Evolutionary conservation across 192 early-diverging fungal species (phyloP).

Genomic region (Coemansia sp.): DNA sequence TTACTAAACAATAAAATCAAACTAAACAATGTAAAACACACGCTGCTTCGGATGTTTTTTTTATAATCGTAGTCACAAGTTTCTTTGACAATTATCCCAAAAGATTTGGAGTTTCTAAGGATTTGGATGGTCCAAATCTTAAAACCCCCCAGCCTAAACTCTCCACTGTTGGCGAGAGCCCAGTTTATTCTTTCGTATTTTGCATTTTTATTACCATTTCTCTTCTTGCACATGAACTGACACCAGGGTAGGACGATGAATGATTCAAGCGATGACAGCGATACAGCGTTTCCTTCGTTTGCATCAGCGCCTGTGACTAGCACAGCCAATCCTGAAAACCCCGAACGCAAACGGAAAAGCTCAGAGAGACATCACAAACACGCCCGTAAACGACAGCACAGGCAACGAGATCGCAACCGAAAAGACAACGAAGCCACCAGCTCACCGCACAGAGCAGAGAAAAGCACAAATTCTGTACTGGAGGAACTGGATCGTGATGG

Average conservation of each 20-base stretch:
- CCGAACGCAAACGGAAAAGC: not conserved
- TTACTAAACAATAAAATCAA: not conserved
- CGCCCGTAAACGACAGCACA: conserved; percentile 1
- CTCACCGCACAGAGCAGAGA: not conserved
- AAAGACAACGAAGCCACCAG: not conserved
- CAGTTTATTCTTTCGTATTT: not conserved
- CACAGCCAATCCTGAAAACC: not conserved
- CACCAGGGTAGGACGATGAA: not conserved
- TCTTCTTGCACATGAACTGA: not conserved
- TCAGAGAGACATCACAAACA: conserved; percentile 1
- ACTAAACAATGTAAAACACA: no score
- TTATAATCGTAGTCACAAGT: not conserved
- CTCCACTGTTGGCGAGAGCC: no score
- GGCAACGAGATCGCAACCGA: not conserved
- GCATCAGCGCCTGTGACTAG: conserved; percentile 19
- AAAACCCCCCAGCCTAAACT: no score
- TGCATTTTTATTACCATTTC: not conserved
- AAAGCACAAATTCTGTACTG: conserved; percentile 4
- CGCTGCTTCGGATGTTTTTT: not conserved
- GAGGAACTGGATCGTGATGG: conserved; percentile 11
- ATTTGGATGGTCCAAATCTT: no score
- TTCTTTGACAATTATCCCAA: no score
- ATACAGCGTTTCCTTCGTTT: conserved; percentile 27
- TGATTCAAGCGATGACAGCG: conserved; percentile 25
- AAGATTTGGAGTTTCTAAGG: no score